Evolutionary conservation across 2,329 filamentous ascomycete genomes (phyloP).

Genomic region (Lachnellula occidentalis): DNA sequence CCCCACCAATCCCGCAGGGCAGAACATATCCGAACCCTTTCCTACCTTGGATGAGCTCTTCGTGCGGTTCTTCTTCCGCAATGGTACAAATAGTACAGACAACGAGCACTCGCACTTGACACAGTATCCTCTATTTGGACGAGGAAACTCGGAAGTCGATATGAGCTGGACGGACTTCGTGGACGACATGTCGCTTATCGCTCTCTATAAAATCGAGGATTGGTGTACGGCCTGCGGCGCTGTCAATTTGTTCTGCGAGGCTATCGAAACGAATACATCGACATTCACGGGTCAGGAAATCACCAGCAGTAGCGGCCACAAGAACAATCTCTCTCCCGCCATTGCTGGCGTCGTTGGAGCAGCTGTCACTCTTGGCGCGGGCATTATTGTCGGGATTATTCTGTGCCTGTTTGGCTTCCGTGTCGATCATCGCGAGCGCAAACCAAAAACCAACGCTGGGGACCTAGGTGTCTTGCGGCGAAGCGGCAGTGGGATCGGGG

Average conservation of each 20-base stretch:
- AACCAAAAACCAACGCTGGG: neutral
- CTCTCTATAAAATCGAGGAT: conserved; percentile 15
- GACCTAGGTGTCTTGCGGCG: conserved; percentile 12
- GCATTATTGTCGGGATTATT: conserved; percentile 9
- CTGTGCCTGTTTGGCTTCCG: conserved; percentile 25
- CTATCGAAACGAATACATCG: conserved; percentile 8
- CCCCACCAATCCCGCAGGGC: conserved; percentile 29
- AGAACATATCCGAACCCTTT: conserved; percentile 16
- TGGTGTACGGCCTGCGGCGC: conserved; percentile 27
- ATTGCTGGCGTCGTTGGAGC: conserved; percentile 30
- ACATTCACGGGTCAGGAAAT: neutral
- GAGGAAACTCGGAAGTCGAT: conserved; percentile 22
- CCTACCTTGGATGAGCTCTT: conserved; percentile 34
- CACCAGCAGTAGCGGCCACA: neutral
- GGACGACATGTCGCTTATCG: conserved; percentile 19
- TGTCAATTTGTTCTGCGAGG: conserved; percentile 24
- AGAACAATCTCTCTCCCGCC: conserved; percentile 9
- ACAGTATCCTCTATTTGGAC: conserved; percentile 30
- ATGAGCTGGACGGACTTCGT: conserved; percentile 29
- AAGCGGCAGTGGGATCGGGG: conserved; percentile 17
- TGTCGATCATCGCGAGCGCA: conserved; percentile 11
- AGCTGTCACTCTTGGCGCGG: conserved; percentile 17
- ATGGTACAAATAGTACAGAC: conserved; percentile 31
- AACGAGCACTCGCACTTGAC: conserved; percentile 29
- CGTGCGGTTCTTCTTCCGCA: conserved; percentile 53